Evolutionary conservation across 768 basidiomycete genomes (phyloP), one percentile per base, ranked within the genome.

Genomic region (Atractiella rhizophila): DNA sequence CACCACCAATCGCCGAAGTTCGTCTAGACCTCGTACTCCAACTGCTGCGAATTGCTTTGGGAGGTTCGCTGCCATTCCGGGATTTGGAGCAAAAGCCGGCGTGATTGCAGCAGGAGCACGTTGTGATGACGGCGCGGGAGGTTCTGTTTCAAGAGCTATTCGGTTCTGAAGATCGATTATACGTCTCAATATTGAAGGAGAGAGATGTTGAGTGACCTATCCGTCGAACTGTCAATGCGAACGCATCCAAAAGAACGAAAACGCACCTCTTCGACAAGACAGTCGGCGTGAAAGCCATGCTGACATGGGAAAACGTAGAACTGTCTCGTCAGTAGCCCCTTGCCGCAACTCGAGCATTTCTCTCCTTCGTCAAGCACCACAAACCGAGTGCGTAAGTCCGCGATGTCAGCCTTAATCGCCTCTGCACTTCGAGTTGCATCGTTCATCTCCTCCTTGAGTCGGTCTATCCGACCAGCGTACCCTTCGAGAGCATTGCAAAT

Each of bases 261-360:
- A 15, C 81, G 55, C 54, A 94, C 91, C 68, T 91, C 64, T 21
- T 75, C 72, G 57, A 98, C 85, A 40, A 96, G 64, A 62, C 91
- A 96, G 56, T 98, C 88, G 5, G 83, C 83, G 60, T 96, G 91
- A 69, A 96, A 96, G 13, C 73, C 70, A 57, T 98, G 91, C 52
- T 85, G 81, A 59, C 91, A 96, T 32, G 91, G 91, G 62, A 98
- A 98, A 35, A 88, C 82, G 59, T 98, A 98, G 58, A 94, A 96
- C 54, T 94, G 88, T 49, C 88, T 65, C 19, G 72, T 76, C 39
- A 94, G 60, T 37, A 98, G 64, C 27, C 72, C 63, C 46, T 69
- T 66, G 7, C 69, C 67, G 59, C 91, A 96, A 23, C 67, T 67
- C 10, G 77, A 74, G 53, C 91, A 96, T 51, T 70, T 70, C 51